phyloP scores from a whole-genome alignment of 805 yeast genomes.

The Hanseniaspora singularis region DNA sequence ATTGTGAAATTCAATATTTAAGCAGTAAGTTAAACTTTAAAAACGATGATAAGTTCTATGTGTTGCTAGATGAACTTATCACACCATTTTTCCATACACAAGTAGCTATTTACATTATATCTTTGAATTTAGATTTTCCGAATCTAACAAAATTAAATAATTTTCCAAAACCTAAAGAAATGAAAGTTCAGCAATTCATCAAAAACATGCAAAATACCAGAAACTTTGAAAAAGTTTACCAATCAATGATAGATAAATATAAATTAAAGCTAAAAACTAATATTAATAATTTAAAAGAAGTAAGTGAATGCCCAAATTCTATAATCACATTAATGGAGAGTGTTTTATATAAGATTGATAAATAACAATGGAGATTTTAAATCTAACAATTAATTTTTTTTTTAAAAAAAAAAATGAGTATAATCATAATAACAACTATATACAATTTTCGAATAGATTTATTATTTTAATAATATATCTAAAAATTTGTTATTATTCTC shows the following conservation, averaged over 20 bases:
- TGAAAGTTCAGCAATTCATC: slow-evolving; percentile 1
- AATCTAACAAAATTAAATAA: not conserved
- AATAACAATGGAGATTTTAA: no score
- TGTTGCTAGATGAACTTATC: not conserved
- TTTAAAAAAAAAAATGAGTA: no score
- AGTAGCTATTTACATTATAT: slow-evolving; percentile 1
- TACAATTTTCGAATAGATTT: not conserved
- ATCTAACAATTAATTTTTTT: no score
- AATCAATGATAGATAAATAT: not conserved
- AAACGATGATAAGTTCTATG: not conserved
- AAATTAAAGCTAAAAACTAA: not conserved
- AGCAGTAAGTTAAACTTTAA: not conserved
- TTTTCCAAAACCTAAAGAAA: slow-evolving; percentile 4
- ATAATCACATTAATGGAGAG: not conserved
- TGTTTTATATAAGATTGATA: no score
- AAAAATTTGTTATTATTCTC: not conserved
- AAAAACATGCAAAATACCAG: not conserved
- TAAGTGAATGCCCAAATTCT: not conserved
- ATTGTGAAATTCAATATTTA: slow-evolving; percentile 1
- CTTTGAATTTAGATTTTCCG: slow-evolving; percentile 5
- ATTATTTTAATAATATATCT: not conserved
- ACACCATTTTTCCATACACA: not conserved
- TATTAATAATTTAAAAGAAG: not conserved
- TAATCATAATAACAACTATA: no score
- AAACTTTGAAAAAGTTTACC: not conserved